phyloP scores from a whole-genome alignment of 768 basidiomycete genomes.

The Royoungia palumana region DNA sequence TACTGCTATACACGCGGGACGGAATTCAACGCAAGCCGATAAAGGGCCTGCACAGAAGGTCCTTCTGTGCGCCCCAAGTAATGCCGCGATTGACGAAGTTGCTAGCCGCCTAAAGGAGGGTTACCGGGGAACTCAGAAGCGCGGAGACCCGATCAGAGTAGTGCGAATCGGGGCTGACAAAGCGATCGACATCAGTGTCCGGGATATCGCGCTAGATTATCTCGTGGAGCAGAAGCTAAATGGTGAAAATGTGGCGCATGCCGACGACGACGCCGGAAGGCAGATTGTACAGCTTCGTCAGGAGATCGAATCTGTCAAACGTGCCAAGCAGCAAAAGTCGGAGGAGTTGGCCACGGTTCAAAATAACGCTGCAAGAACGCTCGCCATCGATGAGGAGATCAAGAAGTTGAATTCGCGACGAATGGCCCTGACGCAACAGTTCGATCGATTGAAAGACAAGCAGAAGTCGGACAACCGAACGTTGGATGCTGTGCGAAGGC shows the following conservation, averaged over 20 bases:
- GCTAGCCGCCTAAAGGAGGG: conserved; percentile 82
- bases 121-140: conserved; percentile 55
- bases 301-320: conserved; percentile 70
- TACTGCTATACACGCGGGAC: conserved; percentile 50
- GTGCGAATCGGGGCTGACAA: conserved; percentile 86
- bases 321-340: conserved; percentile 53
- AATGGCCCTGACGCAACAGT: conserved; percentile 58
- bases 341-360: conserved; percentile 54
- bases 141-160: conserved; percentile 62
- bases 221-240: conserved; percentile 78
- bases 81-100: conserved; percentile 97
- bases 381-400: conserved; percentile 70
- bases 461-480: conserved; percentile 77
- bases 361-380: conserved; percentile 52
- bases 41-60: conserved; percentile 60
- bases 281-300: conserved; percentile 57
- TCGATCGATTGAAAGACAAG: conserved; percentile 79
- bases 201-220: conserved; percentile 82
- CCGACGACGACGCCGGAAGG: conserved; percentile 50
- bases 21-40: conserved; percentile 36
- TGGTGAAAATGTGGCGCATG: conserved; percentile 34
- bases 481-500: conserved; percentile 77
- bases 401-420: conserved; percentile 61
- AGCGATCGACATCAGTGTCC: conserved; percentile 72
- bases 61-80: conserved; percentile 94